Conservation (phyloP, 1,284 basidiomycete species). For the Phlebopus sp. region DNA sequence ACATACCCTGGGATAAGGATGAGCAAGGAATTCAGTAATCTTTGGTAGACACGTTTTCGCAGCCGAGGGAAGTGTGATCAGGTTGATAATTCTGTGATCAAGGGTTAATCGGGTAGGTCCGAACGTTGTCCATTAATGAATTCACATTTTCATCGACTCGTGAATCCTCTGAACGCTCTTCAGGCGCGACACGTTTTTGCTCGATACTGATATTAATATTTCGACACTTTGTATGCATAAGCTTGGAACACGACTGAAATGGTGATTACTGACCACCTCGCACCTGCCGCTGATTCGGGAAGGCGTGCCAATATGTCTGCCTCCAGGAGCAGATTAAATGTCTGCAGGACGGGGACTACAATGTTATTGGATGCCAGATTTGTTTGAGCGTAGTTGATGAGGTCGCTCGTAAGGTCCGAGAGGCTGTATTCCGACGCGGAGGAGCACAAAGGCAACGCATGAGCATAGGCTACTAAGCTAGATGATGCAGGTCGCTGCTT, state of each 20-base stretch:
- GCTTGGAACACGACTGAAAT: constrained; percentile 20
- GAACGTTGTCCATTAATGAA: constrained; percentile 15
- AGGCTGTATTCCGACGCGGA: constrained; percentile 41
- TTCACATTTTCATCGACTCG: constrained; percentile 80
- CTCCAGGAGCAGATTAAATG: constrained; percentile 70
- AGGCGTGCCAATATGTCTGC: constrained; percentile 54
- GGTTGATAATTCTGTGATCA: constrained; percentile 53
- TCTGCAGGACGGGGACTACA: constrained; percentile 77
- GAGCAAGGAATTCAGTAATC: constrained; percentile 63
- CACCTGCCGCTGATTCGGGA: constrained; percentile 42
- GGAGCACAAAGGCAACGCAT: constrained; percentile 44
- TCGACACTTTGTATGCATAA: constrained; percentile 35
- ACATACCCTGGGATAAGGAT: constrained; percentile 76
- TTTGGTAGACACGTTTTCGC: constrained; percentile 42
- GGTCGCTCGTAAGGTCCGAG: constrained; percentile 49
- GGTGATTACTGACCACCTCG: constrained; percentile 44
- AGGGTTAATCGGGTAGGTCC: constrained; percentile 14
- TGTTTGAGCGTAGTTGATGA: constrained; percentile 49
- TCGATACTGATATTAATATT: constrained; percentile 49
- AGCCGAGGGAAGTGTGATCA: constrained; percentile 52
- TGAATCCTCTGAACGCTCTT: constrained; percentile 79
- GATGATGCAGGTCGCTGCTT: constrained; percentile 69
- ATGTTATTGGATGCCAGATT: constrained; percentile 64
- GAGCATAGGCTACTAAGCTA: constrained; percentile 59
- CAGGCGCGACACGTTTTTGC: constrained; percentile 59